Conservation (phyloP, 2,329 filamentous ascomycete genomes). For the Claviceps maximensis region DNA sequence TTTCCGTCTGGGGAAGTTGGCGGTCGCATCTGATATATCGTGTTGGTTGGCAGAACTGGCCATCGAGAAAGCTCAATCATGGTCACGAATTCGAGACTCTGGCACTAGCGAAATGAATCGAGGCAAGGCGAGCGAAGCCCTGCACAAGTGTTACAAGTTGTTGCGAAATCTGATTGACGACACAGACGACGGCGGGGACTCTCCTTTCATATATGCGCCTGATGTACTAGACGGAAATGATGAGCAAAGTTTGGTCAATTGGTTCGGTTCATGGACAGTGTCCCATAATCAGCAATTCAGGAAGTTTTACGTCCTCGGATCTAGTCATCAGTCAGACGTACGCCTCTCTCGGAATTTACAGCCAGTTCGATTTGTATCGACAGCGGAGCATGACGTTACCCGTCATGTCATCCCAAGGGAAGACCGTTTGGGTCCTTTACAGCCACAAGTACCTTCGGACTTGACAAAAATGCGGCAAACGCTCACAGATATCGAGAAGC, state of each 20-base stretch:
- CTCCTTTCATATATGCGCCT: constrained; percentile 32
- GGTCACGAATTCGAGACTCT: background rate
- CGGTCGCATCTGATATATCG: constrained; percentile 16
- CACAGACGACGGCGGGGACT: constrained; percentile 6
- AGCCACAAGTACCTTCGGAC: background rate
- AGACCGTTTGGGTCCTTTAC: background rate
- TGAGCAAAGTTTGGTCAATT: constrained; percentile 49
- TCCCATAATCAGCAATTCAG: constrained; percentile 35
- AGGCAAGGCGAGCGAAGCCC: constrained; percentile 8
- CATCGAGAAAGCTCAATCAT: constrained; percentile 9
- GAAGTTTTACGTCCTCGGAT: constrained; percentile 43
- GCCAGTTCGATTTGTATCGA: constrained; percentile 1
- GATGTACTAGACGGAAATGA: constrained; percentile 40
- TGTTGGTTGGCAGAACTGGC: constrained; percentile 18
- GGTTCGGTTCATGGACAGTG: constrained; percentile 47
- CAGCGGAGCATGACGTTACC: background rate
- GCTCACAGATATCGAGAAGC: background rate
- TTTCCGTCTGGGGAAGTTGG: constrained; percentile 13
- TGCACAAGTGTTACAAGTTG: constrained; percentile 12
- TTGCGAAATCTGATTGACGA: constrained; percentile 10
- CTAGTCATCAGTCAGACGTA: constrained; percentile 13
- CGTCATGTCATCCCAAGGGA: background rate
- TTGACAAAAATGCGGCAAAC: background rate
- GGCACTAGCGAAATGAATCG: background rate
- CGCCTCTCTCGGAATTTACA: constrained; percentile 14